Evolutionary conservation across 768 basidiomycete species (phyloP), one percentile per base, ranked within the genome.

Genomic region (Leucosporidium yakuticum): DNA sequence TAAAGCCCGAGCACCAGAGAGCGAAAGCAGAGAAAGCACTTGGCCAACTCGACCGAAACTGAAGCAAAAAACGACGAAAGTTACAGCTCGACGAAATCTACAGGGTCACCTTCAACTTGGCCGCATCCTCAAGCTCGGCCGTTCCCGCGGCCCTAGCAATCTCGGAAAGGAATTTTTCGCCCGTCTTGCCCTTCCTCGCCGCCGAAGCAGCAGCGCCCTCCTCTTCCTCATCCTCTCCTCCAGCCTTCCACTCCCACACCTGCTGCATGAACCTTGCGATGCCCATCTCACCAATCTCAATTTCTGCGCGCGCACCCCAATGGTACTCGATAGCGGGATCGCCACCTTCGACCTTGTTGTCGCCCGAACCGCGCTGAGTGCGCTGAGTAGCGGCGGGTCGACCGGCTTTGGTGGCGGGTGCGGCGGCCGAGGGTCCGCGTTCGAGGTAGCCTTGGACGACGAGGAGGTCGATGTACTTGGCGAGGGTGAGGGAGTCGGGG

Each of bases 281-380:
- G 19, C 82, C 86, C 67, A 82, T 79, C 78, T 97, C 94, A 2
- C 90, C 88, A 6, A 96, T 84, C 78, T 96, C 94, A 47, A 84
- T 84, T 49, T 87, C 84, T 2, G 91, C 86, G 34, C 90, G 83
- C 32, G 83, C 80, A 4, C 92, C 93, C 93, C 93, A 97, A 23
- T 85, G 84, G 91, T 90, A 91, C 75, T 91, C 89, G 68, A 81
- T 84, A 21, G 80, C 78, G 20, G 79, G 78, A 21, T 81, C 83
- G 11, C 79, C 78, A 25, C 79, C 78, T 48, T 79, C 81, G 29
- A 71, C 77, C 17, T 63, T 44, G 14, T 44, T 44, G 34, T 36
- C 36, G 11, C 8, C 32, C 8, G 44, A 27, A 12, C 27, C 55
- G 51, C 65, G 65, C 70, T 87, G 88, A 0, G 77, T 78, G 6